Base-by-base conservation (phyloP, 495 filamentous ascomycete genomes). In the Podospora conica region DNA sequence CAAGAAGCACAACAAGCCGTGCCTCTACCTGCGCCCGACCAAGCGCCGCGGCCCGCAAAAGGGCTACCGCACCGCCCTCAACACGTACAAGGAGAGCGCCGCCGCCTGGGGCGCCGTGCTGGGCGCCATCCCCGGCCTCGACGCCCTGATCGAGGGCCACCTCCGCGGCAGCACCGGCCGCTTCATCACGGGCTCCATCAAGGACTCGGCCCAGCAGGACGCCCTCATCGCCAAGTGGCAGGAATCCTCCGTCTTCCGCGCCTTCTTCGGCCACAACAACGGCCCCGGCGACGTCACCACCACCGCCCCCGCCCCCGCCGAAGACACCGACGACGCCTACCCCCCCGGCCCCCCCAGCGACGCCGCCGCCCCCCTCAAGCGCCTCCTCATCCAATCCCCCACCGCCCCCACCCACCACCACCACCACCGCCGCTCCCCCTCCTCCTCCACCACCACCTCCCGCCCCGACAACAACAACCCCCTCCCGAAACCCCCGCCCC, bases 51-150 rank as follows among this genome's bases (percentile, higher is more conserved):
- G 75, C 2, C 75, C 75, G 0, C 74, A 76, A 54, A 76, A 77
- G 60, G 75, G 75, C 55, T 77, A 77, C 53, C 68, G 75, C 11
- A 77, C 72, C 9, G 75, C 75, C 18, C 75, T 77, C 69, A 76
- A 77, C 71, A 76, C 74, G 3, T 76, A 76, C 71, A 76, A 75
- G 60, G 75, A 77, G 68, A 76, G 74, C 57, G 75, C 75, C 53
- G 75, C 75, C 27, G 75, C 75, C 23, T 77, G 75, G 75, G 75
- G 75, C 10, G 75, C 74, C 54, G 75, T 76, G 1, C 66, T 77
- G 0, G 71, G 66, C 28, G 70, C 74, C 63, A 77, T 77, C 55
- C 75, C 75, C 18, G 74, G 75, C 28, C 71, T 77, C 9, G 75
- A 76, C 25, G 71, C 74, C 63, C 66, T 77, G 10, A 75, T 77